A percentile compares a stretch with the other conserved stretches of the same genome.
Conservation (phyloP, 306 rosid genomes). For the Cucurbita ficifolia region DNA sequence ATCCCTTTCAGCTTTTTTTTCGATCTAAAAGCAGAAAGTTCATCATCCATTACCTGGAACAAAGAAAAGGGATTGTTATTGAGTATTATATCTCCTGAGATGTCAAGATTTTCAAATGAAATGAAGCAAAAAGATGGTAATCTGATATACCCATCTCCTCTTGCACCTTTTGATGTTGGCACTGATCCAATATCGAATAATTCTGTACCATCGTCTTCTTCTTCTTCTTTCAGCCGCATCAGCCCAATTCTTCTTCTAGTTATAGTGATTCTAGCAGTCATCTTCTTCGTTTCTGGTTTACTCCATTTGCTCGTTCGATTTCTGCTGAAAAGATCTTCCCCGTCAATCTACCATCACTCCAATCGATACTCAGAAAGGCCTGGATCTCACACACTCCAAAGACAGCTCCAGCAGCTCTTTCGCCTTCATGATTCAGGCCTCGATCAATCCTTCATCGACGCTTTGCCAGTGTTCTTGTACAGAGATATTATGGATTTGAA, state of each 20-base stretch:
- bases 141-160: slow-evolving; percentile 22
- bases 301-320: slow-evolving; percentile 52
- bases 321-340: slow-evolving; percentile 29
- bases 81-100: slow-evolving; percentile 7
- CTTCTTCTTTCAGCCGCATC: slow-evolving; percentile 38
- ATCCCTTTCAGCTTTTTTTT: neutral
- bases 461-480: slow-evolving; percentile 58
- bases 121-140: slow-evolving; percentile 13
- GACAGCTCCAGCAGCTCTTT: slow-evolving; percentile 85
- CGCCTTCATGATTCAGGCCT: slow-evolving; percentile 67
- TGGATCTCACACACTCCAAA: slow-evolving; percentile 35
- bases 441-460: slow-evolving; percentile 51
- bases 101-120: slow-evolving; percentile 18
- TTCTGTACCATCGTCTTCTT: neutral
- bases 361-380: slow-evolving; percentile 33
- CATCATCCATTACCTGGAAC: neutral
- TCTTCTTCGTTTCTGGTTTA: slow-evolving; percentile 56
- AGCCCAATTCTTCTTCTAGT: slow-evolving; percentile 50
- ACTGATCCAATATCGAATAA: slow-evolving; percentile 10
- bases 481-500: slow-evolving; percentile 42
- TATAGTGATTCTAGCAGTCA: slow-evolving; percentile 45
- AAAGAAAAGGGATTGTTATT: neutral
- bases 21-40: neutral
- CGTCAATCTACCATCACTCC: slow-evolving; percentile 36
- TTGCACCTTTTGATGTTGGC: slow-evolving; percentile 10